Evolutionary conservation across 768 basidiomycete species (phyloP).

Genomic region (Lactarius vividus): DNA sequence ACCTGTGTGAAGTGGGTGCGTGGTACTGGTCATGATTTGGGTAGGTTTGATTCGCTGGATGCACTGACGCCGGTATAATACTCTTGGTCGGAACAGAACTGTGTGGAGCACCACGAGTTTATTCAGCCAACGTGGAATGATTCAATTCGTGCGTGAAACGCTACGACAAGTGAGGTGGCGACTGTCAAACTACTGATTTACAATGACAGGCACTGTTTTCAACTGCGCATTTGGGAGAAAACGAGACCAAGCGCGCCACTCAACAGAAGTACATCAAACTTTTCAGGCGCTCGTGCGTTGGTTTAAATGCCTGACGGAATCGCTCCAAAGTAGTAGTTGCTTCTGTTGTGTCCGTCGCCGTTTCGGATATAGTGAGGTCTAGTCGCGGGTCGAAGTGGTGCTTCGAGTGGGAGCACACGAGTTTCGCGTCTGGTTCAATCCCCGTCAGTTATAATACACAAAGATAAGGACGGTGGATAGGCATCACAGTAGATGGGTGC

Average conservation of each 20-base stretch:
- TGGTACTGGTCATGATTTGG: constrained; percentile 29
- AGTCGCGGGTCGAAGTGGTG: constrained; percentile 72
- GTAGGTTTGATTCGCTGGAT: not conserved
- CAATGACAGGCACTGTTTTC: not conserved
- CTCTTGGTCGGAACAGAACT: not conserved
- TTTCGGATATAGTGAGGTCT: constrained; percentile 58
- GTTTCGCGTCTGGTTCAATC: constrained; percentile 60
- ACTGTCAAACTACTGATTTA: not conserved
- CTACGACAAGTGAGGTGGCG: too few relatives aligned
- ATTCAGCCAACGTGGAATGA: not conserved
- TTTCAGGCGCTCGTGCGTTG: constrained; percentile 50
- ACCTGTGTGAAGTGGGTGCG: constrained; percentile 30
- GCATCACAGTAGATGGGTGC: constrained; percentile 79
- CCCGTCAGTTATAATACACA: not conserved
- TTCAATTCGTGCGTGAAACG: too few relatives aligned
- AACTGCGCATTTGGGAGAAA: not conserved
- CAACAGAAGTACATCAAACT: constrained; percentile 39
- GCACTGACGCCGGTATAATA: not conserved
- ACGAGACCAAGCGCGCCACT: constrained; percentile 5
- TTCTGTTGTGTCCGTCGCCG: constrained; percentile 38
- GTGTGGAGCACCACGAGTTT: not conserved
- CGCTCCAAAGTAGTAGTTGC: constrained; percentile 39
- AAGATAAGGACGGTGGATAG: not conserved
- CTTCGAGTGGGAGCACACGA: constrained; percentile 72
- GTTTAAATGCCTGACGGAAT: constrained; percentile 55